phyloP scores from a whole-genome alignment of 129 eudicot genomes.

The Flaveria brownii region DNA sequence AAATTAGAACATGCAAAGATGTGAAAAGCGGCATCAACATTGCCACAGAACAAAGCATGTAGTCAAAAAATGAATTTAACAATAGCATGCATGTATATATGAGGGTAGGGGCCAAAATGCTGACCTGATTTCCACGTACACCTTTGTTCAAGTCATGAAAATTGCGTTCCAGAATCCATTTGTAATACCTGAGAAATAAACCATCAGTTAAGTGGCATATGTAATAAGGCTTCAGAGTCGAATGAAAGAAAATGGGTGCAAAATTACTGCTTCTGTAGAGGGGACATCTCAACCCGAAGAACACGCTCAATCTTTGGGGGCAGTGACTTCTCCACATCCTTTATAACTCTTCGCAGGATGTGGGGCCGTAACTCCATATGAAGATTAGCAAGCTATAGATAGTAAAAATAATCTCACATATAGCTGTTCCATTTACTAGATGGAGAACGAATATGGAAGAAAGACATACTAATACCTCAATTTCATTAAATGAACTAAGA shows the following conservation, averaged over 20 bases:
- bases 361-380: conserved; percentile 98
- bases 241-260: conserved; percentile 4
- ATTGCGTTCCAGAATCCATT: conserved; percentile 99
- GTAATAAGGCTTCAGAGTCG: neutral
- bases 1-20: neutral
- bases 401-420: neutral
- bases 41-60: neutral
- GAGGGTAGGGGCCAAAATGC: conserved; percentile 9
- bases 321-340: conserved; percentile 98
- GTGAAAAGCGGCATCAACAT: neutral
- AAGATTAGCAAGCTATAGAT: conserved; percentile 86
- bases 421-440: conserved; percentile 4
- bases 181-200: conserved; percentile 67
- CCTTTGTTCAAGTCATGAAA: conserved; percentile 98
- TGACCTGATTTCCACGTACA: conserved; percentile 98
- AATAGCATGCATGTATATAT: neutral
- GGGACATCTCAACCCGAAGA: conserved; percentile 99
- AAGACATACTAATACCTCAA: conserved; percentile 51
- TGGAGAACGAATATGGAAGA: neutral
- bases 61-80: neutral
- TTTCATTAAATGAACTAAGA: conserved; percentile 89
- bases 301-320: conserved; percentile 99
- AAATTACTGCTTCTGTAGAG: conserved; percentile 93
- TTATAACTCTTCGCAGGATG: conserved; percentile 91
- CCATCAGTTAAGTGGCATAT: neutral